These are phyloP conservation scores for Penstemon eatonii DNA, from an alignment of 257 asterid species.

Conservation along the genomic window DNA sequence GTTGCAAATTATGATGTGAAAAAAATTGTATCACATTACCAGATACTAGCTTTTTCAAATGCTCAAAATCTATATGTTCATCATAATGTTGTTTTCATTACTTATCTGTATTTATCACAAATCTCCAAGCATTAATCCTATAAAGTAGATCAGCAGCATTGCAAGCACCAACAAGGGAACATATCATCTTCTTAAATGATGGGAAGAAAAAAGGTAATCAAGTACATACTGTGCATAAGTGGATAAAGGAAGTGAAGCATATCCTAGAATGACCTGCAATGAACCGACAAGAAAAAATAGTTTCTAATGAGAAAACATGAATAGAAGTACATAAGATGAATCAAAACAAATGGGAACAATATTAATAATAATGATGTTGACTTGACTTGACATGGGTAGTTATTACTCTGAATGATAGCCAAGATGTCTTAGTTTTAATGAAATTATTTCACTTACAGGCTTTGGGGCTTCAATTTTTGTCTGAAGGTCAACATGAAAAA, in stretches of 20 bases:
- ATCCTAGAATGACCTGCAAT: conserved; percentile 92
- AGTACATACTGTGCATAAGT: conserved; percentile 84
- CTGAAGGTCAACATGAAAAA: conserved; percentile 95
- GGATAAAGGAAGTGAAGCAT: conserved; percentile 86
- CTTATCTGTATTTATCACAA: conserved; percentile 6
- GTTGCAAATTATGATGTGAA: conserved; percentile 4
- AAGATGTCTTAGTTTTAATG: conserved; percentile 25
- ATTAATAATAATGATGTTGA: not conserved
- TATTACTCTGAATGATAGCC: conserved; percentile 26
- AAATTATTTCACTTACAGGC: conserved; percentile 66
- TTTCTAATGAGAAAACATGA: conserved; percentile 25
- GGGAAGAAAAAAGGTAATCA: conserved; percentile 12
- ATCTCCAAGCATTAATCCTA: conserved; percentile 5
- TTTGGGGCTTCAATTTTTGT: conserved; percentile 94
- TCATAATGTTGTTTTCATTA: conserved; percentile 10
- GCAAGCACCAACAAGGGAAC: conserved; percentile 18
- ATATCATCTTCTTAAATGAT: conserved; percentile 16
- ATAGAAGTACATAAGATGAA: conserved; percentile 17
- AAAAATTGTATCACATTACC: conserved; percentile 1
- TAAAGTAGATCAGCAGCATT: conserved; percentile 26
- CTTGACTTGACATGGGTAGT: conserved; percentile 4
- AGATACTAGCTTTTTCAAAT: conserved; percentile 1
- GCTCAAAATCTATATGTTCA: conserved; percentile 15
- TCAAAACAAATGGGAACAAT: conserved; percentile 4
- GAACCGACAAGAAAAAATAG: conserved; percentile 30